A percentile compares a stretch with the other conserved stretches of the same genome.
phyloP scores from a whole-genome alignment of 768 basidiomycete species.

The Tremella mesenterica region DNA sequence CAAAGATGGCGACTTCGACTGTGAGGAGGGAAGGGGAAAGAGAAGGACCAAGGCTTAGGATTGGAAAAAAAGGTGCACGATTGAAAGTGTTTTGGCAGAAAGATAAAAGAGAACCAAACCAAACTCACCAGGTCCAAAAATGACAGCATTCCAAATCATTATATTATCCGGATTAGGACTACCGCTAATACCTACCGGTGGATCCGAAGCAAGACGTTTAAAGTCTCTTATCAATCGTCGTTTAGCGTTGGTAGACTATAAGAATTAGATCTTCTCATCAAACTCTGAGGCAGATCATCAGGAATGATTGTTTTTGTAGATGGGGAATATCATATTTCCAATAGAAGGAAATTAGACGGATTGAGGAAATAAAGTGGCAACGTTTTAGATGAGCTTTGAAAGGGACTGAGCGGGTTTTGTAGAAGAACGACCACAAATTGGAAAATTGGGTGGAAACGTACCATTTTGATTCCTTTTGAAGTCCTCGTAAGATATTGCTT shows the following conservation, averaged over 20 bases:
- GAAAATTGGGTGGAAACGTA: no score
- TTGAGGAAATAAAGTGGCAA: no score
- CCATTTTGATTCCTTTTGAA: no score
- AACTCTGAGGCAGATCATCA: no score
- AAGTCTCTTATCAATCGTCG: constrained; percentile 96
- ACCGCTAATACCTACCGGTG: constrained; percentile 91
- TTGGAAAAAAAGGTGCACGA: neutral
- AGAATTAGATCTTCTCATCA: neutral
- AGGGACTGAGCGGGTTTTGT: no score
- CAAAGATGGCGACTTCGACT: no score
- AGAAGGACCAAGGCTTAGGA: neutral
- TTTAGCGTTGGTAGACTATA: constrained; percentile 83
- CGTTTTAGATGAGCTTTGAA: no score
- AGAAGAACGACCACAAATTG: no score
- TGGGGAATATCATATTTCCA: no score
- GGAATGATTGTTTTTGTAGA: no score
- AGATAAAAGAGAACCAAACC: neutral
- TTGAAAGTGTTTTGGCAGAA: neutral
- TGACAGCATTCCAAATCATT: constrained; percentile 99
- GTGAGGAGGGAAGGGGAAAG: neutral
- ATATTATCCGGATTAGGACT: constrained; percentile 97
- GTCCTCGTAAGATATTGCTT: no score
- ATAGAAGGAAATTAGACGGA: no score
- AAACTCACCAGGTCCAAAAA: constrained; percentile 86
- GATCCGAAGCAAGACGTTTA: constrained; percentile 86